phyloP scores from a whole-genome alignment of 805 yeast genomes.

The Cyberlindnera japonica region DNA sequence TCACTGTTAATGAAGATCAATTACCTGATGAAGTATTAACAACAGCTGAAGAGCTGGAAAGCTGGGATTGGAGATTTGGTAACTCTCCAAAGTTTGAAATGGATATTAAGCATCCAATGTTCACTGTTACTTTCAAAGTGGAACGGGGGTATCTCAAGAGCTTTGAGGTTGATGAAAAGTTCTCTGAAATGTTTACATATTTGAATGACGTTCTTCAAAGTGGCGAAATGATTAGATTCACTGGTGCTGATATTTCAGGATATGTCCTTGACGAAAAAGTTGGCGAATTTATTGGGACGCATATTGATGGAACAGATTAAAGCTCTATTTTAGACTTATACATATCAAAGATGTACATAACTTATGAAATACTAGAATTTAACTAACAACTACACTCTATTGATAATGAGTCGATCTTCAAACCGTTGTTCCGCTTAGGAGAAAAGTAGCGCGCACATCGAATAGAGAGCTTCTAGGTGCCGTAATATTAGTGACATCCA shows the following conservation, averaged over 20 bases:
- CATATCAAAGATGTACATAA: too few relatives aligned
- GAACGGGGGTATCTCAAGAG: constrained; percentile 43
- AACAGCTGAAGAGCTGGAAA: constrained; percentile 39
- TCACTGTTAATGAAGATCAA: constrained; percentile 29
- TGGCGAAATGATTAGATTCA: constrained; percentile 33
- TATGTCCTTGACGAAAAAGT: constrained; percentile 39
- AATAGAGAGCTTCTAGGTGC: too few relatives aligned
- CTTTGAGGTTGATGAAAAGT: constrained; percentile 22
- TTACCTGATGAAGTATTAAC: constrained; percentile 37
- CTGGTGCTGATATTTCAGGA: constrained; percentile 43
- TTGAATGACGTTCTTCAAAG: constrained; percentile 29
- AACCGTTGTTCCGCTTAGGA: too few relatives aligned
- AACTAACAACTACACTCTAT: too few relatives aligned
- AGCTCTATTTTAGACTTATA: too few relatives aligned
- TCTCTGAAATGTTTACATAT: constrained; percentile 33
- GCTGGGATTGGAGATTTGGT: constrained; percentile 77
- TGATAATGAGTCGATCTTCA: too few relatives aligned
- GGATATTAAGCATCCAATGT: constrained; percentile 33
- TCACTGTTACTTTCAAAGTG: constrained; percentile 40
- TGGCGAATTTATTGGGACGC: constrained; percentile 43
- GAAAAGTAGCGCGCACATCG: too few relatives aligned
- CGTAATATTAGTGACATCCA: too few relatives aligned
- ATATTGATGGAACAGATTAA: constrained; percentile 8
- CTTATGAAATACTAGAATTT: too few relatives aligned
- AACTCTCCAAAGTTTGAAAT: constrained; percentile 73